Base-by-base conservation (phyloP, 331 rosid genomes). In the Arachis monticola region DNA sequence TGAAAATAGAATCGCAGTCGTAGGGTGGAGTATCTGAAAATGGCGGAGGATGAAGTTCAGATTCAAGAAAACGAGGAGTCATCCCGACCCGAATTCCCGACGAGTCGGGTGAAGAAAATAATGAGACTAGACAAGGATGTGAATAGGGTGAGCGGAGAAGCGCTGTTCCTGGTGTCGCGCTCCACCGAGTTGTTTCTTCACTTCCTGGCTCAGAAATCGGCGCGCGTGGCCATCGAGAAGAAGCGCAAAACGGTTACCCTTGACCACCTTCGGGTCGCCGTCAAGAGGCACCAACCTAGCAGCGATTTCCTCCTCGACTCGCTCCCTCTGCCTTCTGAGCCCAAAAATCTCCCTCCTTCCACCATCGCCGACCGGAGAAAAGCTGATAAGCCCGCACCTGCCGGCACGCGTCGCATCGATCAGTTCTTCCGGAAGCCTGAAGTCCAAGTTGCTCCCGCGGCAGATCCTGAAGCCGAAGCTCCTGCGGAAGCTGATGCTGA, bases 241-340 rank as follows among this genome's bases (percentile, higher is more conserved):
- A 90, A 95, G 65, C 91, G 97, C 64, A 90, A 86, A 87, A 89
- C 80, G 7, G 89, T 95, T 72, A 95, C 89, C 79, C 89, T 92
- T 0, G 96, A 92, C 32, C 93, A 92, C 78, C 10, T 90, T 0
- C 67, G 91, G 63, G 56, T 70, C 69, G 91, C 96, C 30, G 93
- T 85, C 35, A 90, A 90, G 88, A 90, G 91, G 70, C 96, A 95
- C 73, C 86, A 79, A 0, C 90, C 92, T 1, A 90, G 89, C 38
- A 72, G 87, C 44, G 97, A 95, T 80, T 95, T 92, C 79, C 97
- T 95, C 52, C 87, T 90, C 7, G 97, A 92, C 45, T 90, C 88
- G 44, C 93, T 92, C 63, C 93, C 91, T 5, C 51, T 59, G 59
- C 86, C 89, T 1, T 4, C 89, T 52, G 79, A 71, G 83, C 83